A percentile compares a stretch with the other conserved stretches of the same genome.
These are phyloP conservation scores for Haplosporangium gracile DNA, from an alignment of 192 early-diverging fungal genomes.

Conservation along the genomic window DNA sequence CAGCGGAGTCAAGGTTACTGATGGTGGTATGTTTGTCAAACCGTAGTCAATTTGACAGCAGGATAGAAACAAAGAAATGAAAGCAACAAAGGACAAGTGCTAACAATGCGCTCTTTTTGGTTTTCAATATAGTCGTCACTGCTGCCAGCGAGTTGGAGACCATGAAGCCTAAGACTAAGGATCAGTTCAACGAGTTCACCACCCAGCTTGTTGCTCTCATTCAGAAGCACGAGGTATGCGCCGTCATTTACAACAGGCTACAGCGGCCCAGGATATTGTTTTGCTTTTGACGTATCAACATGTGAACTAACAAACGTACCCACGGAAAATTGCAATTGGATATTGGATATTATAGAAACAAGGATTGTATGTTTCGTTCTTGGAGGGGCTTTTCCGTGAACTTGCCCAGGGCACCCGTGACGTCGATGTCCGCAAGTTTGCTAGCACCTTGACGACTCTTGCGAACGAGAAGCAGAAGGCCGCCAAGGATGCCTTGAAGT, in stretches of 20 bases:
- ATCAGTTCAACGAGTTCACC: constrained; percentile 75
- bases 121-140: constrained; percentile 26
- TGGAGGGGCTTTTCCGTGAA: constrained; percentile 77
- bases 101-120: background rate
- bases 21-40: constrained; percentile 41
- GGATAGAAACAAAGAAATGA: background rate
- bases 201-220: constrained; percentile 73
- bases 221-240: constrained; percentile 62
- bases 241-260: background rate
- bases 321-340: background rate
- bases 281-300: background rate
- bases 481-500: constrained; percentile 71
- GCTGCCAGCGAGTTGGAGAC: constrained; percentile 53
- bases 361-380: constrained; percentile 66
- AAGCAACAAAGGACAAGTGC: constrained; percentile 12
- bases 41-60: background rate
- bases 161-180: constrained; percentile 74
- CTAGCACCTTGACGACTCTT: constrained; percentile 72
- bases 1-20: constrained; percentile 70
- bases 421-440: constrained; percentile 71
- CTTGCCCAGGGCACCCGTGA: constrained; percentile 63
- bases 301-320: background rate
- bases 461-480: constrained; percentile 83
- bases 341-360: constrained; percentile 51
- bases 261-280: no score